Evolutionary conservation across 2,329 filamentous ascomycete species (phyloP).

Genomic region (Botrytis deweyae): DNA sequence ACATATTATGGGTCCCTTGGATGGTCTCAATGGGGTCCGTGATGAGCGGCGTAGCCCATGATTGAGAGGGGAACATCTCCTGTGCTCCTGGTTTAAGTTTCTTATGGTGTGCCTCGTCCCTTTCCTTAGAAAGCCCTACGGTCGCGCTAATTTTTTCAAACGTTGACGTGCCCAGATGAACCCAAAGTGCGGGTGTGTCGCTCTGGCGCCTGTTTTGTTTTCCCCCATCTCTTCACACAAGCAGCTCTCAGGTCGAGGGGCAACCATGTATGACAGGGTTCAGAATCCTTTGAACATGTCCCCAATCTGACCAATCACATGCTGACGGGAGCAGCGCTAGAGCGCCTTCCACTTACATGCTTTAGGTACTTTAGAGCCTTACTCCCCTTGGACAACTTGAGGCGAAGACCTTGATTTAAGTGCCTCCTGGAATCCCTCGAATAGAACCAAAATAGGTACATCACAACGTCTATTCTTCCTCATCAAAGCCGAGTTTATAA

Average conservation of each 20-base stretch:
- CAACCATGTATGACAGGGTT: slow-evolving; percentile 19
- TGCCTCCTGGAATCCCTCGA: slow-evolving; percentile 35
- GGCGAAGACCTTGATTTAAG: slow-evolving; percentile 34
- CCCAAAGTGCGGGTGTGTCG: slow-evolving; percentile 39
- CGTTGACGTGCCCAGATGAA: slow-evolving; percentile 37
- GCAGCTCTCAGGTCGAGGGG: slow-evolving; percentile 15
- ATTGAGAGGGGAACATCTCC: slow-evolving; percentile 19
- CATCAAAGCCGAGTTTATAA: slow-evolving; percentile 22
- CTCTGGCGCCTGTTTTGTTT: slow-evolving; percentile 24
- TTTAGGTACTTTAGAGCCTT: slow-evolving; percentile 35
- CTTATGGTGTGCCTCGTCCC: slow-evolving; percentile 19
- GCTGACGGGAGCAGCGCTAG: slow-evolving; percentile 20
- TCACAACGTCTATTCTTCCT: slow-evolving; percentile 30
- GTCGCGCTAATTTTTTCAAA: slow-evolving; percentile 20
- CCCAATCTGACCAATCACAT: slow-evolving; percentile 22
- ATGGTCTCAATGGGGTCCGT: slow-evolving; percentile 20
- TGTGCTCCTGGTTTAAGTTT: neutral
- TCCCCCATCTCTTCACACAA: slow-evolving; percentile 18
- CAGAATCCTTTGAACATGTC: slow-evolving; percentile 18
- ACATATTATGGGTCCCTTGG: neutral
- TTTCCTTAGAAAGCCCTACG: slow-evolving; percentile 20
- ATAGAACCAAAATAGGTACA: slow-evolving; percentile 36
- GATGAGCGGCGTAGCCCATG: slow-evolving; percentile 19
- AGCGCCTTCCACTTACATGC: slow-evolving; percentile 22
- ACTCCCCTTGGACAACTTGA: slow-evolving; percentile 30